Evolutionary conservation across 306 rosid genomes (phyloP), one percentile per base, ranked within the genome.

Genomic region (Arachis hypogaea): DNA sequence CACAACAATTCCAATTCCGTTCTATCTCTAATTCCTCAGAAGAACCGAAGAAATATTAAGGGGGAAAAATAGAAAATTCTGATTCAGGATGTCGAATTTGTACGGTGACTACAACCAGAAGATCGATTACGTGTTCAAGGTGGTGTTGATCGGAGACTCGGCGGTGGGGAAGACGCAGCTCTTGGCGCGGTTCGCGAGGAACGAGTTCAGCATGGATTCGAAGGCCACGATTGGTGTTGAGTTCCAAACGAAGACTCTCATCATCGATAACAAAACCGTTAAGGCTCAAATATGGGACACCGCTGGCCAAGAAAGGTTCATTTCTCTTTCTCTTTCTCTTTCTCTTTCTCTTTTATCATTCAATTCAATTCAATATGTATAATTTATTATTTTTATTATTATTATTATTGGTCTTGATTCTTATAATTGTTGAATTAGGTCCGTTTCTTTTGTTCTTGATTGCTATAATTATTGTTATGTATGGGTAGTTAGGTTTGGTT

Each of bases 281-380:
- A 91, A 91, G 79, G 86, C 94, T 5, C 97, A 88, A 76, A 91
- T 91, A 61, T 88, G 97, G 97, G 97, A 91, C 56, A 91, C 97
- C 28, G 97, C 97, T 12, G 97, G 97, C 72, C 97, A 91, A 81
- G 97, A 91, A 79, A 88, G 97, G 97, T 91, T 7, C 10, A 2
- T 2, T 33, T 5, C 1, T 11, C 2, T 22, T 22, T 22, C 28
- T 22, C 28, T 22, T 22, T 22, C 22, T 1, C 22, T 22, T 22
- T 0, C 9, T 18, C 2, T 9, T 44, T 44, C 8, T 9, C 52
- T 62, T 77, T 22, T 12, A 6, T 29, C 8, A 1, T 33, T 30
- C 38, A 7, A 7, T 69, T 54, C 0, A 33, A 18, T 14, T 52
- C 28, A 9, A 18, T 67, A 38, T 33, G 38, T 33, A 33, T 33